These are phyloP conservation scores for Neurospora hispaniola DNA, from an alignment of 495 filamentous ascomycete species.

Conservation along the genomic window DNA sequence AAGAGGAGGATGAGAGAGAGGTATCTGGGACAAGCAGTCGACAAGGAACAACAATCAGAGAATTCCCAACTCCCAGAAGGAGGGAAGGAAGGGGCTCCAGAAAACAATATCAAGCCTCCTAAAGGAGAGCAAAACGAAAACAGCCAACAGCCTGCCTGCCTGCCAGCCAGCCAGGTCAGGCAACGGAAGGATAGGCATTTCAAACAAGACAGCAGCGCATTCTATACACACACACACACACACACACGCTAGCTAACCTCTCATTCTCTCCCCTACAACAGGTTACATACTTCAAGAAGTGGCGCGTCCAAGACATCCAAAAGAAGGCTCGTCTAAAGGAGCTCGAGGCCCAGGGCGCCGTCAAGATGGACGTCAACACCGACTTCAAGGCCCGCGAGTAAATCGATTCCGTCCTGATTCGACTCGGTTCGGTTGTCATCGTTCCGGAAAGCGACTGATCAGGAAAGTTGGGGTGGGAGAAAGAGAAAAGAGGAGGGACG, in stretches of 20 bases:
- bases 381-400: constrained; percentile 11
- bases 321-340: constrained; percentile 68
- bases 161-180: not conserved
- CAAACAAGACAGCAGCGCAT: not conserved
- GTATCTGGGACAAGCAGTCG: not conserved
- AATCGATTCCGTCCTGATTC: not conserved
- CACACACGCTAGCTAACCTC: not conserved
- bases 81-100: not conserved
- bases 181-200: no score
- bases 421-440: not conserved
- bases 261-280: constrained; percentile 20
- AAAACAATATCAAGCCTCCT: not conserved
- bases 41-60: not conserved
- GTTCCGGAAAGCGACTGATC: no score
- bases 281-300: constrained; percentile 97
- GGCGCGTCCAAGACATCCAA: constrained; percentile 82
- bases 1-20: not conserved
- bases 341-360: constrained; percentile 70
- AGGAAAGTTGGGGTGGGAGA: not conserved
- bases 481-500: not conserved
- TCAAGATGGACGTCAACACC: constrained; percentile 37
- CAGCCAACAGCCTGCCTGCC: not conserved
- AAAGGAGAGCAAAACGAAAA: not conserved
- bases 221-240: not conserved
- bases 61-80: not conserved